Evolutionary conservation across 805 yeast genomes (phyloP), one percentile per base, ranked within the genome.

Genomic region (Hanseniaspora mollemarum): DNA sequence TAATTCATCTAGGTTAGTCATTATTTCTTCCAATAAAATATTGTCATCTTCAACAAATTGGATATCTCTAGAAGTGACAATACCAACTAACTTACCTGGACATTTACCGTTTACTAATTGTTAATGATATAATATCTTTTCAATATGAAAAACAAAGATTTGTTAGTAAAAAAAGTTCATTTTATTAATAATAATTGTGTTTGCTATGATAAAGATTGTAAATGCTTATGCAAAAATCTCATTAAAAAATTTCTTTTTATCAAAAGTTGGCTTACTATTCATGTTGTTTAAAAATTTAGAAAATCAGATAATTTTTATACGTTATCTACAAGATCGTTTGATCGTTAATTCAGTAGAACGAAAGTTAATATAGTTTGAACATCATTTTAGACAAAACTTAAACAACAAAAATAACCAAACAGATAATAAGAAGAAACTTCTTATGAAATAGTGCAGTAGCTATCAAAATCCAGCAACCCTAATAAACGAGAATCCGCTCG

Each of bases 281-380:
- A 28, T 32, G 10, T 32, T 19, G 18, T 39, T 26, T 41, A 16
- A 21, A 16, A 16, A 22, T 16, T 24, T 35, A 37, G 33, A 38
- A 33, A 43, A 51, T 68, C 76, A 73, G 79, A 62, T 59, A 65
- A 61, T 62, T 67, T 60, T 58, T 51, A 51, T 44, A 51, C 18
- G 37, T 66, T 81, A 60, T 87, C 96, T 94, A 70, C 96, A 87
- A 77, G 94, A 84, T 87, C 92, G 94, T 83, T 81, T 80, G 92
- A 84, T 83, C 94, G 70, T 65, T 65, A 73, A 62, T 51, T 82
- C 96, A 95, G 97, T 82, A 90, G 98, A 90, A 90, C 97, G 98
- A 90, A 90, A 90, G 97, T 90, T 87, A 43, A 43, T 33, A 36
- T 24, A 46, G 51, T 21, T 41, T 41, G 35, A 52, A 42, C 52